A percentile compares a stretch with the other conserved stretches of the same genome.
Evolutionary conservation across 2,329 filamentous ascomycete species (phyloP).

Genomic region (Helotiales sp.): DNA sequence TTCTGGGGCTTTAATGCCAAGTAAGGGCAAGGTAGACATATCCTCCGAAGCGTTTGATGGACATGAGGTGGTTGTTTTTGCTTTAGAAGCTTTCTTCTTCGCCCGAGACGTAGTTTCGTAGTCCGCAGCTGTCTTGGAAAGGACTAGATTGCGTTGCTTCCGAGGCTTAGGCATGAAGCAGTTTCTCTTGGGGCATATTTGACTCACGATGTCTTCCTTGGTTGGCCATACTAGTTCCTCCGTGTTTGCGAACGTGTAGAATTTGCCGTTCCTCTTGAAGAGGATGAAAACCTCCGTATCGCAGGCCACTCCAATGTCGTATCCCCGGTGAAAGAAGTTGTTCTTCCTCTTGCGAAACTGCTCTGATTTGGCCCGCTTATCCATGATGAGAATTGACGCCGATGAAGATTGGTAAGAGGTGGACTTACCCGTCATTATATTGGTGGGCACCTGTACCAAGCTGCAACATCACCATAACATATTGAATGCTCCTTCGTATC

Average conservation of each 20-base stretch:
- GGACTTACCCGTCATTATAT: constrained; percentile 8
- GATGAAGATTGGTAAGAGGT: background rate
- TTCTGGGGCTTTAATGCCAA: background rate
- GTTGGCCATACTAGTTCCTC: constrained; percentile 13
- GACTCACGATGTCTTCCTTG: constrained; percentile 20
- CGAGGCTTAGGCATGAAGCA: constrained; percentile 2
- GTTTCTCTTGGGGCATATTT: background rate
- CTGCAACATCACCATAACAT: background rate
- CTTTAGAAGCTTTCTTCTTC: constrained; percentile 8
- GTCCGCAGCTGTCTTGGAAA: constrained; percentile 21
- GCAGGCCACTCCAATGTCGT: constrained; percentile 14
- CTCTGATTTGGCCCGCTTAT: constrained; percentile 18
- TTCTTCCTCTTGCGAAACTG: constrained; percentile 26
- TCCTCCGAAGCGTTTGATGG: too few relatives aligned
- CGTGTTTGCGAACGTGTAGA: constrained; percentile 21
- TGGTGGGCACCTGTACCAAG: background rate
- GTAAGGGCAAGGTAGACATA: background rate
- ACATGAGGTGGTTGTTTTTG: background rate
- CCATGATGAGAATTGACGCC: constrained; percentile 10
- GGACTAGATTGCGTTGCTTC: constrained; percentile 3
- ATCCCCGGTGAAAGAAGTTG: constrained; percentile 24
- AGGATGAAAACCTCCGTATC: constrained; percentile 24
- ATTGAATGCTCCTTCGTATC: background rate
- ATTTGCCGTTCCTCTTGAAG: constrained; percentile 26
- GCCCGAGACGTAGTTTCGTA: constrained; percentile 8